Evolutionary conservation across 2,329 filamentous ascomycete species (phyloP).

Genomic region (Paraphaeosphaeria minitans): DNA sequence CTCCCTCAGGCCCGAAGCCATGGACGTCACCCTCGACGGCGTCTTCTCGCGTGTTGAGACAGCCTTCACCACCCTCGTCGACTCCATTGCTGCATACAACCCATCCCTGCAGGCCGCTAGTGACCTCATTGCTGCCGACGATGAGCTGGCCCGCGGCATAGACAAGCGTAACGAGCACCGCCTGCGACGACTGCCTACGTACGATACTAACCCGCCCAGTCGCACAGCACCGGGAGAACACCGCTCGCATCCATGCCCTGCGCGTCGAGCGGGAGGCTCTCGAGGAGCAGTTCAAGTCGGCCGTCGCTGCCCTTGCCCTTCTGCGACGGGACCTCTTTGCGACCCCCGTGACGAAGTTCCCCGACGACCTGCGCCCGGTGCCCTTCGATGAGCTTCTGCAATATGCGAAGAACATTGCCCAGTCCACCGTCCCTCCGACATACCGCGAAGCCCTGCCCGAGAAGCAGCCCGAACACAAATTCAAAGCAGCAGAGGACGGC

Average conservation of each 20-base stretch:
- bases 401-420: constrained; percentile 80
- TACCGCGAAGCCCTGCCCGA: constrained; percentile 40
- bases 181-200: background rate
- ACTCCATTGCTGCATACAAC: constrained; percentile 82
- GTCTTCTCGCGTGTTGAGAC: constrained; percentile 55
- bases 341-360: constrained; percentile 39
- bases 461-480: constrained; percentile 21
- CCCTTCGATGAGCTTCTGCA: constrained; percentile 74
- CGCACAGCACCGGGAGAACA: constrained; percentile 75
- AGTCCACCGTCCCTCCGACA: constrained; percentile 75
- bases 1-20: constrained; percentile 23
- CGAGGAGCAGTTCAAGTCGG: constrained; percentile 74
- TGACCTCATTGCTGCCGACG: constrained; percentile 73
- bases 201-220: constrained; percentile 54
- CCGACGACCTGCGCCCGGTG: constrained; percentile 56
- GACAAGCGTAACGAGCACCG: constrained; percentile 60
- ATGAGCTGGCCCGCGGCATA: constrained; percentile 68
- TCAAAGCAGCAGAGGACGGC: constrained; percentile 26
- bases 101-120: constrained; percentile 70
- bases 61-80: constrained; percentile 69
- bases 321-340: constrained; percentile 74
- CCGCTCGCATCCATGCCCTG: constrained; percentile 70
- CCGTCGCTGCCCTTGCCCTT: constrained; percentile 70
- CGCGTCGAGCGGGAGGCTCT: constrained; percentile 68
- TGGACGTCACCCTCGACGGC: constrained; percentile 50